A percentile compares a stretch with the other conserved stretches of the same genome.
These are phyloP conservation scores for Ophiosphaerella herpotricha DNA, from an alignment of 2,329 filamentous ascomycete species.

Conservation along the genomic window DNA sequence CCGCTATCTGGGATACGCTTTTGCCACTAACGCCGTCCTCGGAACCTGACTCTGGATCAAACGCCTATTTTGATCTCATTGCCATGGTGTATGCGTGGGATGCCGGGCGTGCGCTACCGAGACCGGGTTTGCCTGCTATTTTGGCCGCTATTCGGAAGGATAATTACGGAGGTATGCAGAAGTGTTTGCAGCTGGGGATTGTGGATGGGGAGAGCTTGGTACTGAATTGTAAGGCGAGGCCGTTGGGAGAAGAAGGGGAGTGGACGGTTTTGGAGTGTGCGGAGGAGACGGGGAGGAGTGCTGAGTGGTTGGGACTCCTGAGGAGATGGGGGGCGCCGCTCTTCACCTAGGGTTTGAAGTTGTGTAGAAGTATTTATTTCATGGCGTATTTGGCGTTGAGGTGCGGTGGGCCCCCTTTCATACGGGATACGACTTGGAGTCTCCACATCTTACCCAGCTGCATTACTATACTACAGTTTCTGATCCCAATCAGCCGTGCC, in stretches of 20 bases:
- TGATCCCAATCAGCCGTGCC: constrained; percentile 5
- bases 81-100: constrained; percentile 23
- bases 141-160: constrained; percentile 21
- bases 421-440: not conserved
- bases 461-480: not conserved
- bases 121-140: constrained; percentile 18
- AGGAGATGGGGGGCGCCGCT: constrained; percentile 20
- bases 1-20: constrained; percentile 20
- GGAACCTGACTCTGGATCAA: constrained; percentile 8
- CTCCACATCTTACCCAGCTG: not conserved
- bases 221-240: constrained; percentile 23
- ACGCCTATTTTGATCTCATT: constrained; percentile 15
- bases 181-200: constrained; percentile 15
- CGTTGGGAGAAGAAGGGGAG: constrained; percentile 15
- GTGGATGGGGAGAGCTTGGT: constrained; percentile 17
- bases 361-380: no score
- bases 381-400: no score
- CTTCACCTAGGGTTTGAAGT: constrained; percentile 3
- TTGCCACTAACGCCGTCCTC: constrained; percentile 9
- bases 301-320: constrained; percentile 24
- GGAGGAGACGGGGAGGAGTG: constrained; percentile 20
- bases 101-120: constrained; percentile 12
- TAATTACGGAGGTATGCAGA: constrained; percentile 22
- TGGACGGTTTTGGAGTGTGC: constrained; percentile 27
- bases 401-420: no score